Percentiles rank a stretch among this genome's conserved stretches.
phyloP scores from a whole-genome alignment of 208 protist genomes.

The Leishmania tarentolae region DNA sequence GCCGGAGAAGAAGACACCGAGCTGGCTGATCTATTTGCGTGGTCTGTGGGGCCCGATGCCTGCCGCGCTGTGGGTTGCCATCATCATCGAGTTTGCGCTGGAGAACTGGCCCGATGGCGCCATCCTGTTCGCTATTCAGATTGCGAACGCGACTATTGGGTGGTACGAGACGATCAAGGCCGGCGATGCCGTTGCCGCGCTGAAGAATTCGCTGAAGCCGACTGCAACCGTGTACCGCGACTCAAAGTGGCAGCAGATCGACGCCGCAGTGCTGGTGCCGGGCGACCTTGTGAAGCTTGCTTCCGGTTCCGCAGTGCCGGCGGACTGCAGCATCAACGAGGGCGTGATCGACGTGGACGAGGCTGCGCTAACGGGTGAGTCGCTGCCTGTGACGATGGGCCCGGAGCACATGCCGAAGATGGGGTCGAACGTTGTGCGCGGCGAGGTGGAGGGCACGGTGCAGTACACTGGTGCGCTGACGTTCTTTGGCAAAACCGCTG shows the following conservation, averaged over 20 bases:
- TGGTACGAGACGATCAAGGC: slow-evolving; percentile 95
- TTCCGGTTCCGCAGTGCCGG: slow-evolving; percentile 91
- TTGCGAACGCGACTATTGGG: slow-evolving; percentile 81
- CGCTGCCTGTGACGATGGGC: slow-evolving; percentile 92
- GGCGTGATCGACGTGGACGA: slow-evolving; percentile 94
- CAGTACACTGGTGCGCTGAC: slow-evolving; percentile 92
- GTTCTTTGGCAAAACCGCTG: slow-evolving; percentile 94
- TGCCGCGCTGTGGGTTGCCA: slow-evolving; percentile 87
- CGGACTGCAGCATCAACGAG: slow-evolving; percentile 91
- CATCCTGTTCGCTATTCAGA: slow-evolving; percentile 85
- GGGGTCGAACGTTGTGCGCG: slow-evolving; percentile 87
- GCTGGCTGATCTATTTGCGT: slow-evolving; percentile 80
- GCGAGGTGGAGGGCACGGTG: slow-evolving; percentile 77
- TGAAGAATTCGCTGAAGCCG: slow-evolving; percentile 89
- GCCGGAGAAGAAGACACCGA: slow-evolving; percentile 74
- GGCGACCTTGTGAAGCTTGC: slow-evolving; percentile 94
- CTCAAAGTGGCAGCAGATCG: slow-evolving; percentile 81
- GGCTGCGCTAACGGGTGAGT: slow-evolving; percentile 95
- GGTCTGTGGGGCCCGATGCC: slow-evolving; percentile 89
- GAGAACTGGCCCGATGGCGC: slow-evolving; percentile 87
- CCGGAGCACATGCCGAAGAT: slow-evolving; percentile 90
- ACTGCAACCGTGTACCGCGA: slow-evolving; percentile 80
- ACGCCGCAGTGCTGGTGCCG: slow-evolving; percentile 87
- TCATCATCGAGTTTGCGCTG: slow-evolving; percentile 89
- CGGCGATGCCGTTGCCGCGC: slow-evolving; percentile 91